Base-by-base conservation (phyloP, 805 yeast genomes). In the Wickerhamiella siamensis region DNA sequence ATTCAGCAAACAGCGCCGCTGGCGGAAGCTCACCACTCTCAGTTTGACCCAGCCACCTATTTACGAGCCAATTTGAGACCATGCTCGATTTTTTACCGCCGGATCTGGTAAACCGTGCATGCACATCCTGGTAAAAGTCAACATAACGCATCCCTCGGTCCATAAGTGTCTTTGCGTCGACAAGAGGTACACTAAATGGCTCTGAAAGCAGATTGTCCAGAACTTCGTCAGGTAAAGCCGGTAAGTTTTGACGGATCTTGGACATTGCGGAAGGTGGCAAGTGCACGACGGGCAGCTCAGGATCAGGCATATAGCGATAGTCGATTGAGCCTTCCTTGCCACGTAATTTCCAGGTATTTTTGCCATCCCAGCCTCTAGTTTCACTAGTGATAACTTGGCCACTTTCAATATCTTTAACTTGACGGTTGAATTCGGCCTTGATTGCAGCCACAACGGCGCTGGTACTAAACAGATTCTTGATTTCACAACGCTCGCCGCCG, bases 351-450 rank as follows among this genome's bases (percentile, higher is more conserved):
- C 70, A 65, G 0, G 97, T 88, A 33, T 66, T 63, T 2, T 59
- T 59, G 2, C 95, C 96, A 52, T 79, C 78, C 95, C 96, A 91
- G 16, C 95, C 91, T 54, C 96, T 70, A 0, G 98, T 91, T 53
- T 87, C 94, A 5, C 64, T 53, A n/a, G 50, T 48, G 1, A 60
- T 57, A 4, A 49, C 49, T 31, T 56, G 51, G 0, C 72, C 72
- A 0, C 46, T 45, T 44, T 70, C 54, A 8, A 81, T 55, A 10
- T 68, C 60, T 0, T 55, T 46, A 5, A 74, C 63, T 56, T 91
- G 98, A 43, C 98, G 68, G 16, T 60, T 56, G 53, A 74, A 82
- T 58, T 87, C 97, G 17, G 61, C 64, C 46, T 71, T 68, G 21
- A 86, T 71, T 0, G 98, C 95, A 41, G 72, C 74, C 12, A 71